phyloP scores from a whole-genome alignment of 2,329 filamentous ascomycete genomes.

The Plenodomus tracheiphilus region DNA sequence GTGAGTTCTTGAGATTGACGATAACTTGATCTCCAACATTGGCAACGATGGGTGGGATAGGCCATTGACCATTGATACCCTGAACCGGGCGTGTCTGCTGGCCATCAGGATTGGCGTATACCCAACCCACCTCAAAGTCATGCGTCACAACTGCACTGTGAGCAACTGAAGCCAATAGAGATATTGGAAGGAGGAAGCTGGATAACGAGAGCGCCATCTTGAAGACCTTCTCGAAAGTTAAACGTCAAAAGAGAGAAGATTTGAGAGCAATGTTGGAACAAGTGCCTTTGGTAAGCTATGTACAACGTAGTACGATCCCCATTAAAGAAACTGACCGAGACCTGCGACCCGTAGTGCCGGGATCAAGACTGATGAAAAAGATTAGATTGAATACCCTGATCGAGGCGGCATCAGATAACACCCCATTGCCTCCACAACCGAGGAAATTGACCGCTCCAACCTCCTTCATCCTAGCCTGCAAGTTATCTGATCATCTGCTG shows the following conservation, averaged over 20 bases:
- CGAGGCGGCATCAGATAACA: conserved; percentile 27
- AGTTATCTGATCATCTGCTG: conserved; percentile 31
- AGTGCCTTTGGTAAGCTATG: conserved; percentile 3
- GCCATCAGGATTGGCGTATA: conserved; percentile 60
- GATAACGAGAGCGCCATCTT: conserved; percentile 52
- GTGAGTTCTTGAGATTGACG: conserved; percentile 69
- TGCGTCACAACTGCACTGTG: conserved; percentile 47
- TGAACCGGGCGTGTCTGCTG: conserved; percentile 57
- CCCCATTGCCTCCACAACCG: conserved; percentile 5
- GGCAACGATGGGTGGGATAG: conserved; percentile 71
- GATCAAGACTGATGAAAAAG: conserved; percentile 23
- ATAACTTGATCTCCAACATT: conserved; percentile 74
- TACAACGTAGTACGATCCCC: conserved; percentile 1
- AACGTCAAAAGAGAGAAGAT: not conserved
- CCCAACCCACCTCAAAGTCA: conserved; percentile 60
- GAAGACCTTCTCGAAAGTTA: not conserved
- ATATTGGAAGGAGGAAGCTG: conserved; percentile 46
- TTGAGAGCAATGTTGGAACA: conserved; percentile 1
- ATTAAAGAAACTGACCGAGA: not conserved
- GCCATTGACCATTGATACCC: conserved; percentile 75
- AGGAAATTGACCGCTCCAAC: conserved; percentile 2
- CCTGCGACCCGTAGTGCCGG: not conserved
- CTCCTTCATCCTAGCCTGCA: conserved; percentile 1
- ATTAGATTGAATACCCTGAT: conserved; percentile 24
- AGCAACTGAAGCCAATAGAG: conserved; percentile 25